A percentile compares a stretch with the other conserved stretches of the same genome.
Evolutionary conservation across 352 stramenopile genomes (phyloP).

Genomic region (Phytopythium boreale): DNA sequence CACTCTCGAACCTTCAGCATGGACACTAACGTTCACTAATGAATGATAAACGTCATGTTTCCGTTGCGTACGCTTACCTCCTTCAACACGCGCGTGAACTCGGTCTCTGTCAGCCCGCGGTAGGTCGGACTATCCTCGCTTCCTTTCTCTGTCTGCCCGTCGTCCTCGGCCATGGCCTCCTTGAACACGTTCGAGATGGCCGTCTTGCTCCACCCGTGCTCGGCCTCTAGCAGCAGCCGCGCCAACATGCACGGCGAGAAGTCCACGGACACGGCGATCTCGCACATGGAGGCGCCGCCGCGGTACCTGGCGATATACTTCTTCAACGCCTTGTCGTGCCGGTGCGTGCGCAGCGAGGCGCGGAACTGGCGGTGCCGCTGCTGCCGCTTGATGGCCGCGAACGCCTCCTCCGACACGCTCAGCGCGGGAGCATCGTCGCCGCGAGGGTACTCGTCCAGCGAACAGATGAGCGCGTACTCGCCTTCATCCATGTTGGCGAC

Average conservation of each 20-base stretch:
- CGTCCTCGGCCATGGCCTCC: slow-evolving; percentile 30
- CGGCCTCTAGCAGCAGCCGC: slow-evolving; percentile 49
- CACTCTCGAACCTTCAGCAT: slow-evolving; percentile 57
- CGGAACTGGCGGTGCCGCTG: slow-evolving; percentile 41
- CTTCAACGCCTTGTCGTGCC: slow-evolving; percentile 55
- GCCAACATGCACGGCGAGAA: slow-evolving; percentile 75
- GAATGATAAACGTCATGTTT: background rate
- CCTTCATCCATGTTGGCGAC: slow-evolving; percentile 36
- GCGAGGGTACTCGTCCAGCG: slow-evolving; percentile 31
- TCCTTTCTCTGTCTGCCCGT: background rate
- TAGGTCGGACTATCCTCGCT: slow-evolving; percentile 6
- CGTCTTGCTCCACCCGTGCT: slow-evolving; percentile 59
- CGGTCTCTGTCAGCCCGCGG: slow-evolving; percentile 21
- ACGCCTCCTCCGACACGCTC: slow-evolving; percentile 46
- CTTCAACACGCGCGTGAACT: slow-evolving; percentile 25
- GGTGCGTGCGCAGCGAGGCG: slow-evolving; percentile 40
- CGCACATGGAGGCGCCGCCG: slow-evolving; percentile 27
- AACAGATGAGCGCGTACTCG: slow-evolving; percentile 47
- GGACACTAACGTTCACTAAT: background rate
- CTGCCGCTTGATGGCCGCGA: slow-evolving; percentile 60
- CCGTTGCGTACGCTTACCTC: slow-evolving; percentile 17
- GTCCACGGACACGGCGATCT: slow-evolving; percentile 37
- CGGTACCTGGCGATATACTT: slow-evolving; percentile 44
- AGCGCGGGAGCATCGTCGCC: slow-evolving; percentile 9
- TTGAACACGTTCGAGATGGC: slow-evolving; percentile 71